Evolutionary conservation across 1,284 basidiomycete species (phyloP).

Genomic region (Cutaneotrichosporon sp.): DNA sequence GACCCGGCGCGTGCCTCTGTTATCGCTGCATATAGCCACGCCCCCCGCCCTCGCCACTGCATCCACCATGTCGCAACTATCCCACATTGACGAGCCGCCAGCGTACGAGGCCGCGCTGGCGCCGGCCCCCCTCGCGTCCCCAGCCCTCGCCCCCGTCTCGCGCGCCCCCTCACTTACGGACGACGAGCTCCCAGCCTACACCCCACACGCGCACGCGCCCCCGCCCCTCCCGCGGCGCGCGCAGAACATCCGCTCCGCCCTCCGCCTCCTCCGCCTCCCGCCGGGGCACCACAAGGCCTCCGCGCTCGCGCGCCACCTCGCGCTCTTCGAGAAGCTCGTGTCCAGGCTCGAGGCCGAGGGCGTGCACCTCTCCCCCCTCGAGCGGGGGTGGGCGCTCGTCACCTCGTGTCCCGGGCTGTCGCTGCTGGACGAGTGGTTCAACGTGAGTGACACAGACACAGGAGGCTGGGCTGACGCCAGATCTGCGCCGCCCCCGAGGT

Average conservation of each 20-base stretch:
- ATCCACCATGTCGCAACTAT: too few relatives aligned
- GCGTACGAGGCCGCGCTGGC: too few relatives aligned
- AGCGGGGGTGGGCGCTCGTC: slow-evolving; percentile 3
- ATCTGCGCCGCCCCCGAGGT: neutral
- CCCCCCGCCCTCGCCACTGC: too few relatives aligned
- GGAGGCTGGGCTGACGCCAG: neutral
- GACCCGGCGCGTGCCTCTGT: too few relatives aligned
- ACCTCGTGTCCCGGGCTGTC: neutral
- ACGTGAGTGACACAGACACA: neutral
- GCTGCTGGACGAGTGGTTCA: slow-evolving; percentile 1
- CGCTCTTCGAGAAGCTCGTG: neutral
- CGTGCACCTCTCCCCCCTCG: neutral
- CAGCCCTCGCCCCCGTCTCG: neutral
- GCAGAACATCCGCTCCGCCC: neutral
- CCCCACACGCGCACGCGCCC: neutral
- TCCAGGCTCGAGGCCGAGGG: neutral
- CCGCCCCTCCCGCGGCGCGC: neutral
- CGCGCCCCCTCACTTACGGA: neutral
- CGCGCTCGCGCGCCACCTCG: neutral
- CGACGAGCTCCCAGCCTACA: neutral
- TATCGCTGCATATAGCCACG: too few relatives aligned
- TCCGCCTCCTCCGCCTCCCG: neutral
- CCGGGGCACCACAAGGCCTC: neutral
- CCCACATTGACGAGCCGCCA: too few relatives aligned
- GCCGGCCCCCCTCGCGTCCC: too few relatives aligned